Base-by-base conservation (phyloP, 352 stramenopile species). In the Lagenidium giganteum region DNA sequence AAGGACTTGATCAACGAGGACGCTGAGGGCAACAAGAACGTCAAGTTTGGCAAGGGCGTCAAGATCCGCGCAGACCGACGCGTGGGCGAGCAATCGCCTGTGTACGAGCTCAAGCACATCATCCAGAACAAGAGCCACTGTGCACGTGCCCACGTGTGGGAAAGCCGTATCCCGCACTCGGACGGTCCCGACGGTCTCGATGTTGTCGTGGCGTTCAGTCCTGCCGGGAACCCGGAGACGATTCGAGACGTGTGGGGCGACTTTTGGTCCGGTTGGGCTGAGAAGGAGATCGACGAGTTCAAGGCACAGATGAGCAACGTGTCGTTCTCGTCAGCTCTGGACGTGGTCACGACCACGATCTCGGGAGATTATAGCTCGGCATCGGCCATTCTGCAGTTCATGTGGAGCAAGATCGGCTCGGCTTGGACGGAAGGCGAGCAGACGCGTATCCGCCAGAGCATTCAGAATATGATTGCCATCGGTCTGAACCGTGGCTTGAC, bases 61-160 rank as follows among this genome's bases (percentile, higher is more conserved):
- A 73, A 72, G 35, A 87, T 86, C 43, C 59, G 71, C 32, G 67
- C 66, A 11, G 73, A 88, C 43, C 67, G 73, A 0, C 60, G 67
- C 20, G 58, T 49, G 16, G 57, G 58, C 42, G 47, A 54, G 11
- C 51, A 61, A 12, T 55, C 61, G 1, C 62, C 74, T 3, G 56
- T 85, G 7, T 88, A 88, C 33, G 74, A 87, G 36, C 71, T 88
- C n/a, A 82, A 85, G 47, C 58, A 73, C 24, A 87, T 88, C 50
- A 82, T 87, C 44, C 70, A 88, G 45, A 88, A 82, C 61, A 78
- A 82, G 56, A 71, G 56, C 26, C 73, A 74, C 34, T 85, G 73
- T 35, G 76, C 76, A 36, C 63, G 76, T 27, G 67, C 63, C 0
- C 75, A 87, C 27, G 57, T 87, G 46, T 87, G 75, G 75, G 67